A percentile compares a stretch with the other conserved stretches of the same genome.
These are phyloP conservation scores for Orbilia javanica DNA, from an alignment of 2,329 filamentous ascomycete genomes.

Conservation along the genomic window DNA sequence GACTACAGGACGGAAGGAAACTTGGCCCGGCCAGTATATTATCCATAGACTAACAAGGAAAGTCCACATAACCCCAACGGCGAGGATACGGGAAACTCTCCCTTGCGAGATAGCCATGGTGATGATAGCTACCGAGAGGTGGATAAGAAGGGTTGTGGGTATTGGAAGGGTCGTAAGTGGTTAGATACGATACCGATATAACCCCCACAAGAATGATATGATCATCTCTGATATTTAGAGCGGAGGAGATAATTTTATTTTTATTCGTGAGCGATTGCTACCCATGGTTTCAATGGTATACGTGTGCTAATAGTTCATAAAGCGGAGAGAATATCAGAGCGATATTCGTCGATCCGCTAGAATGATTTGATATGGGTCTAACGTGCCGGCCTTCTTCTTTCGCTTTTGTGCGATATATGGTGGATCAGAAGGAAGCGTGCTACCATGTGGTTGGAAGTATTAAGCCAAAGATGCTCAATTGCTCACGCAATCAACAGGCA, in stretches of 20 bases:
- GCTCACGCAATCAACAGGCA: background rate
- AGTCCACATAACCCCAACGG: conserved; percentile 12
- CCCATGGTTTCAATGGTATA: conserved; percentile 5
- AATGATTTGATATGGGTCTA: background rate
- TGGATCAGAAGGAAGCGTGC: conserved; percentile 8
- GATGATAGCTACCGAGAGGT: background rate
- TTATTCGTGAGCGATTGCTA: too few species aligned
- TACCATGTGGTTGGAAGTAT: conserved; percentile 2
- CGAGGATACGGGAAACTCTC: conserved; percentile 10
- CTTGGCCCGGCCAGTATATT: background rate
- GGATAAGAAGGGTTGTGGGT: background rate
- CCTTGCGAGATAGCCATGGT: conserved; percentile 37
- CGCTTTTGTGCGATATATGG: conserved; percentile 8
- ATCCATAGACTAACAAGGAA: conserved; percentile 34
- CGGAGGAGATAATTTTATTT: background rate
- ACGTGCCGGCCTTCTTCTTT: background rate
- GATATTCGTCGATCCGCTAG: conserved; percentile 16
- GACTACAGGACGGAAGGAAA: background rate
- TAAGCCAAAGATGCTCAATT: background rate
- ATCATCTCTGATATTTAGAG: background rate
- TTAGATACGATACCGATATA: background rate
- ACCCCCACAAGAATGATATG: background rate
- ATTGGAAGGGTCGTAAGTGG: background rate
- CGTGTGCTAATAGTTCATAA: conserved; percentile 14
- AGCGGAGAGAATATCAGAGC: conserved; percentile 7